phyloP scores from a whole-genome alignment of 495 filamentous ascomycete species.

The Daldinia bambusicola region DNA sequence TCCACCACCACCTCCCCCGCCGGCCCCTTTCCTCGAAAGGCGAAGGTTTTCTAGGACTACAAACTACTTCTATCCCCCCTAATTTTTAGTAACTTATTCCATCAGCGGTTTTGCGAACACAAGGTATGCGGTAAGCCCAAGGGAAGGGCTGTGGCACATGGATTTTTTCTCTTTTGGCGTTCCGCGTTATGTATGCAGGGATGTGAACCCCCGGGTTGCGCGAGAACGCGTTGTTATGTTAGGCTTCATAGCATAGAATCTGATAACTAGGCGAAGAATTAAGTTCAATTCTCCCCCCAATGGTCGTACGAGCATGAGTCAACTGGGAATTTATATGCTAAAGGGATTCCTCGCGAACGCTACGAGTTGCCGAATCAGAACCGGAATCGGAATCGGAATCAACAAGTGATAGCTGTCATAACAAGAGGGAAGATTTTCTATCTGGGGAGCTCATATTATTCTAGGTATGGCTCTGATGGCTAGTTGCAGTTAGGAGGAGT shows the following conservation, averaged over 20 bases:
- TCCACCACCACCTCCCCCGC: background rate
- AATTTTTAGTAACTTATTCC: slow-evolving; percentile 1
- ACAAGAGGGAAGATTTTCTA: background rate
- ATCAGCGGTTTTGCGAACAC: slow-evolving; percentile 8
- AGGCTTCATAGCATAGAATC: background rate
- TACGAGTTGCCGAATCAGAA: background rate
- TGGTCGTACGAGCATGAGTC: background rate
- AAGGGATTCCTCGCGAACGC: background rate
- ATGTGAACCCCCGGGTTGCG: background rate
- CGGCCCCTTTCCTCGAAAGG: background rate
- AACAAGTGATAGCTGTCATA: background rate
- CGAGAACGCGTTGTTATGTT: slow-evolving; percentile 2
- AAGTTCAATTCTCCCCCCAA: background rate
- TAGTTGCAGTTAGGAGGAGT: background rate
- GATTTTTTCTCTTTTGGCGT: slow-evolving; percentile 20
- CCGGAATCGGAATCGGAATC: background rate
- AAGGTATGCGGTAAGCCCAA: slow-evolving; percentile 5
- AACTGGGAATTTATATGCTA: background rate
- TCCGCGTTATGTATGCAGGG: slow-evolving; percentile 7
- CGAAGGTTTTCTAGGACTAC: background rate
- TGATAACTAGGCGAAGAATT: slow-evolving; percentile 2
- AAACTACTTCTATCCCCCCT: background rate
- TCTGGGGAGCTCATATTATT: background rate
- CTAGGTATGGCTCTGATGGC: background rate
- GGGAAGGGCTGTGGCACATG: slow-evolving; percentile 9